These are phyloP conservation scores for Pyronema domesticum DNA, from an alignment of 495 filamentous ascomycete genomes.

Conservation along the genomic window DNA sequence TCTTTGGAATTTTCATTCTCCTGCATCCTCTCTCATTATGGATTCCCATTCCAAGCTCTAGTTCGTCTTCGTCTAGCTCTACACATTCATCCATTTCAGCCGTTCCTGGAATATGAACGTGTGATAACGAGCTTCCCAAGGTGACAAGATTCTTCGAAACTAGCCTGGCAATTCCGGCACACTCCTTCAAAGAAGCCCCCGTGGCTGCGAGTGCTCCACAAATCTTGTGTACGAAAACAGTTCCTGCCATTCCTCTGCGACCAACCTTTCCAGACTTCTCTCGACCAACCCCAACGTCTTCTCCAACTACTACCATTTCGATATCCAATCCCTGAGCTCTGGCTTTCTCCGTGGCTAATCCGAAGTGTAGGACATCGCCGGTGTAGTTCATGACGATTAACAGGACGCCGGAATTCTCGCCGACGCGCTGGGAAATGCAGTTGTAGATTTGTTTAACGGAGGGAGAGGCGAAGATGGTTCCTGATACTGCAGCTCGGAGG, in stretches of 20 bases:
- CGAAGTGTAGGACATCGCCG: constrained; percentile 87
- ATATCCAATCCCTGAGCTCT: constrained; percentile 59
- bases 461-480: constrained; percentile 85
- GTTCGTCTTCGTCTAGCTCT: constrained; percentile 45
- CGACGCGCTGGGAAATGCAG: constrained; percentile 54
- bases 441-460: constrained; percentile 70
- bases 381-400: constrained; percentile 53
- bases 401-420: constrained; percentile 53
- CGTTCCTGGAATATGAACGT: constrained; percentile 85
- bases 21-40: constrained; percentile 88
- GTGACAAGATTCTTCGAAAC: constrained; percentile 62
- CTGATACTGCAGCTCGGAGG: constrained; percentile 72
- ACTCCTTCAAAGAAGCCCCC: constrained; percentile 46
- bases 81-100: constrained; percentile 32
- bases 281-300: constrained; percentile 85
- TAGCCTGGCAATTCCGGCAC: constrained; percentile 50
- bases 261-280: constrained; percentile 76
- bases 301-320: constrained; percentile 89
- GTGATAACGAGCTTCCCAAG: constrained; percentile 68
- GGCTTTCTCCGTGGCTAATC: constrained; percentile 85
- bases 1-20: constrained; percentile 40
- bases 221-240: constrained; percentile 78
- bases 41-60: constrained; percentile 96
- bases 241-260: constrained; percentile 77
- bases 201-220: constrained; percentile 57